phyloP scores from a whole-genome alignment of 2,329 filamentous ascomycete genomes.

The Xylariomycetidae sp. region DNA sequence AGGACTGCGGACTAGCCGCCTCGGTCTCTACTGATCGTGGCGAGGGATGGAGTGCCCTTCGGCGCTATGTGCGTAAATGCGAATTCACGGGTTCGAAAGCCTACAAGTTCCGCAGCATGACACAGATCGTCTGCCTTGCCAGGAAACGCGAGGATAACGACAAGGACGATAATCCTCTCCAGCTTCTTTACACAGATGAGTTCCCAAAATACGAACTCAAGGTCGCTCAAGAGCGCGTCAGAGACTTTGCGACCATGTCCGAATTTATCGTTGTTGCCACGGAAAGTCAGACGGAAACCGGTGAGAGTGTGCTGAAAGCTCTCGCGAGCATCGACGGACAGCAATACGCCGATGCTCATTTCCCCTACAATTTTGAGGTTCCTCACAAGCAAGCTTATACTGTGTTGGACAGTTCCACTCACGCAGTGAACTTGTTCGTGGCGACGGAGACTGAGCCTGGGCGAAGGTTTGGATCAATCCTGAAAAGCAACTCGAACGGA shows the following conservation, averaged over 20 bases:
- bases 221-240: conserved; percentile 64
- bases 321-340: conserved; percentile 81
- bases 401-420: conserved; percentile 88
- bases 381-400: conserved; percentile 81
- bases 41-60: conserved; percentile 69
- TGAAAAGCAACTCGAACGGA: conserved; percentile 98
- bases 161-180: conserved; percentile 51
- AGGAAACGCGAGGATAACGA: conserved; percentile 63
- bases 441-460: conserved; percentile 64
- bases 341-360: conserved; percentile 76
- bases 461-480: conserved; percentile 74
- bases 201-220: conserved; percentile 65
- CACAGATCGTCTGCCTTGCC: conserved; percentile 59
- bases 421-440: conserved; percentile 91
- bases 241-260: conserved; percentile 88
- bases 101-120: conserved; percentile 46
- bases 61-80: conserved; percentile 73
- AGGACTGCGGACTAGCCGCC: conserved; percentile 66
- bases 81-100: conserved; percentile 72
- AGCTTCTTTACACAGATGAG: conserved; percentile 73
- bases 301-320: conserved; percentile 68
- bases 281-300: conserved; percentile 56
- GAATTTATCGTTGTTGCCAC: conserved; percentile 93
- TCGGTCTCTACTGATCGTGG: conserved; percentile 78
- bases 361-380: conserved; percentile 80